Base-by-base conservation (phyloP, 768 basidiomycete species). In the Trametes gibbosa region DNA sequence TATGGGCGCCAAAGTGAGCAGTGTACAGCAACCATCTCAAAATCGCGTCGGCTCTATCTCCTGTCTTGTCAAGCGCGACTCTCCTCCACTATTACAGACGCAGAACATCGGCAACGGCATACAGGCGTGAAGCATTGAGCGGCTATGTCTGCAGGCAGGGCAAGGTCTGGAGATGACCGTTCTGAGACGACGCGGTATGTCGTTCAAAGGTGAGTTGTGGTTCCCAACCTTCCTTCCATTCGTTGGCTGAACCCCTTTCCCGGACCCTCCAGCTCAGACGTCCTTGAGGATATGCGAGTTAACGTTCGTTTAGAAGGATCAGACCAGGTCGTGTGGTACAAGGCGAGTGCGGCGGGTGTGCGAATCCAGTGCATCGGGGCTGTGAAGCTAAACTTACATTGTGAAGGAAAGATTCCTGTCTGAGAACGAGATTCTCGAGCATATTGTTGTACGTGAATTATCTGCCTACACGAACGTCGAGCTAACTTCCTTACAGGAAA, bases 381-480 rank as follows among this genome's bases (percentile, higher is more conserved):
- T 47, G 10, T 29, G 5, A 42, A 72, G 50, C 54, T 55, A 39
- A 63, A 39, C 39, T 49, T 25, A 43, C 24, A 43, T 41, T 35
- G 58, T 63, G 63, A 75, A 91, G 89, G 89, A 92, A 77, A 78
- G 90, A 58, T 85, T 81, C 69, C 78, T 92, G 43, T 77, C 79
- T 40, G 89, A 91, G 54, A 77, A 84, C 5, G 90, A 92, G 69
- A 90, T 92, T 40, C 70, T 92, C 3, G 90, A 90, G 62, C 81
- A 89, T 64, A 65, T 91, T 17, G 80, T 90, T 34, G 89, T 90
- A 69, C 60, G 86, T 37, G 16, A n/a, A 47, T 2, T 19, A 7
- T 19, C 12, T 32, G 34, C 16, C 4, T 39, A 39, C 5, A 39
- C 37, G 6, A 5, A 39, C 37, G 17, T 39, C 17, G 37, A 3